Percentiles rank a stretch among this genome's conserved stretches.
Evolutionary conservation across 2,329 filamentous ascomycete species (phyloP).

Genomic region (Aspergillus bombycis): DNA sequence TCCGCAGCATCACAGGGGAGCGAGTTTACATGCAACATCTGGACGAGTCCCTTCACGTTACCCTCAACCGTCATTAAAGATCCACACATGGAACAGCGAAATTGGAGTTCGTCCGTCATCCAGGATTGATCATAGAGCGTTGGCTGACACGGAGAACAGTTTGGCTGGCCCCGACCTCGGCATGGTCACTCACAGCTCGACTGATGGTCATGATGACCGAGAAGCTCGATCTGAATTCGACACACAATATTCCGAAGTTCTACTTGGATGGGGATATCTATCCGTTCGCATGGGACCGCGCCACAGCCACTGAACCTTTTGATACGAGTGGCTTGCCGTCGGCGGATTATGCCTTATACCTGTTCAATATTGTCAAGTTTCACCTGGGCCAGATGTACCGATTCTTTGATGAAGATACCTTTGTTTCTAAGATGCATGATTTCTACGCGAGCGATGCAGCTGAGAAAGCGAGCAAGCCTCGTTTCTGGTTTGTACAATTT

Average conservation of each 20-base stretch:
- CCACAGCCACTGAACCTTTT: neutral
- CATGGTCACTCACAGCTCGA: neutral
- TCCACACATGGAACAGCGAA: neutral
- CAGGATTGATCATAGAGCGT: neutral
- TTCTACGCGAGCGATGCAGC: neutral
- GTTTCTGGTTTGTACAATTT: neutral
- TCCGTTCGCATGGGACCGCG: neutral
- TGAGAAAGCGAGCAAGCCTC: neutral
- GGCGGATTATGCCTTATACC: conserved; percentile 20
- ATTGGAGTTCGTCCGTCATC: neutral
- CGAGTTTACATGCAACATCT: neutral
- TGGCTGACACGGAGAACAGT: neutral
- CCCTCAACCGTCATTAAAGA: neutral
- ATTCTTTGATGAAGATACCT: conserved; percentile 21
- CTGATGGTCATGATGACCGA: neutral
- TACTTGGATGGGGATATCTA: neutral
- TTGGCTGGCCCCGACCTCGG: neutral
- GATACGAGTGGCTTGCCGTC: neutral
- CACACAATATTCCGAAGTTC: neutral
- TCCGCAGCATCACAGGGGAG: neutral
- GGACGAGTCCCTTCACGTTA: neutral
- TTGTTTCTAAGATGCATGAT: conserved; percentile 2
- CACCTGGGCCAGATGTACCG: conserved; percentile 22
- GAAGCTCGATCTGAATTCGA: neutral
- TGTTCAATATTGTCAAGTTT: conserved; percentile 23